Base-by-base conservation (phyloP, 2,329 filamentous ascomycete genomes). In the Bipolaris bicolor region DNA sequence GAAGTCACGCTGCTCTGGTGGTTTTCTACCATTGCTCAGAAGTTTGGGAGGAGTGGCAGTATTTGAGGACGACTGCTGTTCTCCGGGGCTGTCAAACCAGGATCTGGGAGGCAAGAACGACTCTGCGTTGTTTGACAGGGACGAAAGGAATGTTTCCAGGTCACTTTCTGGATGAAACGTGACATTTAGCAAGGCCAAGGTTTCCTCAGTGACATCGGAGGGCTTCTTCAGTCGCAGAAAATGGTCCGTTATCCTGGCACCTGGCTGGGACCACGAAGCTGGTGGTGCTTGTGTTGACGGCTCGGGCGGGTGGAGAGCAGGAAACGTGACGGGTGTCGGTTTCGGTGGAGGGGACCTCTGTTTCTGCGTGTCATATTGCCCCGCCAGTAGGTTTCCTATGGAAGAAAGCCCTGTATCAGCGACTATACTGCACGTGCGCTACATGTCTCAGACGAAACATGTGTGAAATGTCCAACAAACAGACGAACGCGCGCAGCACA, bases 311-410 rank as follows among this genome's bases (percentile, higher is more conserved):
- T 70, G 64, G 59, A 82, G 80, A 51, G 69, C 67, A 31, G 84
- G 84, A 63, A 86, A 85, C 51, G 82, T 82, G 45, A 85, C 75
- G 18, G 79, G 78, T 24, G 79, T 82, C 33, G 83, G 79, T 56
- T 71, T 71, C 33, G 81, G 70, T 44, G 84, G 84, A 37, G 83
- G 81, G 41, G 72, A 66, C 58, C 83, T 79, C 53, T 76, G 72
- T 61, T 76, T 73, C 55, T 73, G 61, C 43, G 67, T 66, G 52
- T 77, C 76, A 68, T 77, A 74, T 63, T 75, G 72, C 36, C 74
- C 75, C 37, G 75, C 75, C 57, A 77, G 69, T 50, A 78, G 68
- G 54, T 69, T 65, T 57, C 70, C 76, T 78, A 56, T 47, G 61
- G 36, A 49, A 46, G 43, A 57, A 24, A 55, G 60, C 48, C 57